phyloP scores from a whole-genome alignment of 2,329 filamentous ascomycete species.

The Ceratocystis cubensis region DNA sequence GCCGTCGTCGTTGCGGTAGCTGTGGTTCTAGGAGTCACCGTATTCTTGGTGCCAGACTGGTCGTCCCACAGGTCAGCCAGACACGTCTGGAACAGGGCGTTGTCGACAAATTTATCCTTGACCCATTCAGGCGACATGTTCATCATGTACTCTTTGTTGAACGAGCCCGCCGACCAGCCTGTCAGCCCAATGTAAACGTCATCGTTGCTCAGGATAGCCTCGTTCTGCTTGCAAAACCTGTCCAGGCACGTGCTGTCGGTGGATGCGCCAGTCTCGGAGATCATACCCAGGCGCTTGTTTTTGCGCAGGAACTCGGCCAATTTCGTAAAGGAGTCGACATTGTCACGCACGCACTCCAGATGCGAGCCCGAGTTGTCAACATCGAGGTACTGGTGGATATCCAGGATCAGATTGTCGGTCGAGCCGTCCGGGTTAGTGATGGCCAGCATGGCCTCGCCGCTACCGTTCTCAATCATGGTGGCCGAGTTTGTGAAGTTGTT shows the following conservation, averaged over 20 bases:
- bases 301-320: slow-evolving; percentile 36
- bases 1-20: not conserved
- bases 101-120: slow-evolving; percentile 22
- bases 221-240: slow-evolving; percentile 36
- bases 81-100: slow-evolving; percentile 25
- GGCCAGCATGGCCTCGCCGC: slow-evolving; percentile 37
- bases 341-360: slow-evolving; percentile 40
- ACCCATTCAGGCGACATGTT: slow-evolving; percentile 32
- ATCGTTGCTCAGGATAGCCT: slow-evolving; percentile 35
- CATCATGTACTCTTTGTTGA: slow-evolving; percentile 32
- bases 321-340: slow-evolving; percentile 36
- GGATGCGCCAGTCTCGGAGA: slow-evolving; percentile 39
- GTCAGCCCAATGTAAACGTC: slow-evolving; percentile 38
- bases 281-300: slow-evolving; percentile 33
- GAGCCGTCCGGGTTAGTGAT: slow-evolving; percentile 48
- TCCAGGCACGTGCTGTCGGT: slow-evolving; percentile 31
- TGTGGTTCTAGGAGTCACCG: not conserved
- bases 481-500: slow-evolving; percentile 44
- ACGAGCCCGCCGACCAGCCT: slow-evolving; percentile 36
- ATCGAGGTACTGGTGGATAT: slow-evolving; percentile 51
- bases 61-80: slow-evolving; percentile 23
- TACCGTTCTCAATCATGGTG: slow-evolving; percentile 37
- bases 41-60: not conserved
- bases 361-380: slow-evolving; percentile 43
- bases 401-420: slow-evolving; percentile 44